phyloP scores from a whole-genome alignment of 176 grass and related monocot species.

The Typha latifolia region DNA sequence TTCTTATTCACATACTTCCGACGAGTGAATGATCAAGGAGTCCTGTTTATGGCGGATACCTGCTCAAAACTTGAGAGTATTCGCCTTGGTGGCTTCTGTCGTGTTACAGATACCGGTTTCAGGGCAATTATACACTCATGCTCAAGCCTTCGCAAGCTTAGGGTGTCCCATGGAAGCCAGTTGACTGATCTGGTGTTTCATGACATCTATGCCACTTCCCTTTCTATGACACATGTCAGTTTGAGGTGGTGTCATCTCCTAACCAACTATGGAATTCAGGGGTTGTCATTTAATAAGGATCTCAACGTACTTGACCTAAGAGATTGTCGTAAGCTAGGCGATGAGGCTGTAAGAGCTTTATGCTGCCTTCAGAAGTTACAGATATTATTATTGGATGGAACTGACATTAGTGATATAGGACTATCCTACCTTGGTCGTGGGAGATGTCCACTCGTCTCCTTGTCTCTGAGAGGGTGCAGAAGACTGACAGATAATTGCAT shows the following conservation, averaged over 20 bases:
- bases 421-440: slow-evolving; percentile 66
- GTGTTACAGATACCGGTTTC: slow-evolving; percentile 86
- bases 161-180: slow-evolving; percentile 66
- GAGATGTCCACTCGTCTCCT: slow-evolving; percentile 48
- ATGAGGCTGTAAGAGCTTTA: slow-evolving; percentile 74
- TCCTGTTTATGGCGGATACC: slow-evolving; percentile 73
- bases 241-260: slow-evolving; percentile 82
- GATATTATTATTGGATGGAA: slow-evolving; percentile 54
- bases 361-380: slow-evolving; percentile 64
- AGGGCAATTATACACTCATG: slow-evolving; percentile 89
- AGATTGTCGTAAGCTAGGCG: slow-evolving; percentile 70
- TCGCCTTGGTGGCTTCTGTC: slow-evolving; percentile 78
- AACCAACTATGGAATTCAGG: slow-evolving; percentile 64
- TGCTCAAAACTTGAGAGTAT: slow-evolving; percentile 85
- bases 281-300: slow-evolving; percentile 81
- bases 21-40: slow-evolving; percentile 79
- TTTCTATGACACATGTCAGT: slow-evolving; percentile 92
- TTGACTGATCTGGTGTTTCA: slow-evolving; percentile 97
- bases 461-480: slow-evolving; percentile 81
- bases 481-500: slow-evolving; percentile 73
- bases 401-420: slow-evolving; percentile 54
- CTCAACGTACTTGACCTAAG: slow-evolving; percentile 80
- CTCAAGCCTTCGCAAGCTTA: slow-evolving; percentile 71
- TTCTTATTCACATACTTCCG: slow-evolving; percentile 75
- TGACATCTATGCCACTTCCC: slow-evolving; percentile 90